These are phyloP conservation scores for Ophiostoma ips DNA, from an alignment of 2,329 filamentous ascomycete genomes.

Conservation along the genomic window DNA sequence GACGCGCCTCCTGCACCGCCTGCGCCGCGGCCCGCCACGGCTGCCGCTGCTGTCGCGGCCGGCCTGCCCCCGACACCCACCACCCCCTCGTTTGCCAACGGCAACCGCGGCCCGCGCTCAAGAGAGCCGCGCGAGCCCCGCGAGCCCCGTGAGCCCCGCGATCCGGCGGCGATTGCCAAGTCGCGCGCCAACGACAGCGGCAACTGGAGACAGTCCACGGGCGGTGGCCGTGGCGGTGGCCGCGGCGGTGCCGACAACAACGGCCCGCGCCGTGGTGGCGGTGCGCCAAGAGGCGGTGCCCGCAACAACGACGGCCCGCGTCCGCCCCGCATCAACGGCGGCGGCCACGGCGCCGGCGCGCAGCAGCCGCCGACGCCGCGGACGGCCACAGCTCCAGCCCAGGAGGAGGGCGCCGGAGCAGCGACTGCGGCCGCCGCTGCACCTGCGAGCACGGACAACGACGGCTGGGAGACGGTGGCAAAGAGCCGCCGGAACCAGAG, in stretches of 20 bases:
- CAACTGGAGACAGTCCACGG: conserved; percentile 44
- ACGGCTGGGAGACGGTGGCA: conserved; percentile 50
- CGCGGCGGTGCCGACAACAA: conserved; percentile 18
- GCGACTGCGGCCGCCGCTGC: background rate
- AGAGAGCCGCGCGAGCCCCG: conserved; percentile 21
- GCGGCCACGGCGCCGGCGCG: conserved; percentile 16
- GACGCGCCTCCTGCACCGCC: no score
- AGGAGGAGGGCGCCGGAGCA: conserved; percentile 19
- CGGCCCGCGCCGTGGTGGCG: conserved; percentile 15
- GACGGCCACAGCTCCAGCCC: conserved; percentile 16
- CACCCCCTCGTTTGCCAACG: conserved; percentile 14
- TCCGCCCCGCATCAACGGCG: conserved; percentile 35
- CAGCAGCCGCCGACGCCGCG: conserved; percentile 19
- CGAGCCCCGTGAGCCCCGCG: conserved; percentile 22
- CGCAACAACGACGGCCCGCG: conserved; percentile 33
- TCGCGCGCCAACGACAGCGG: conserved; percentile 43
- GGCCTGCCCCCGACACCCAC: conserved; percentile 4
- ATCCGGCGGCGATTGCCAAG: conserved; percentile 32
- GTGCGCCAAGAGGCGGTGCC: conserved; percentile 29
- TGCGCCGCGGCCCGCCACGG: conserved; percentile 3
- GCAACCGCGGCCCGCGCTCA: conserved; percentile 16
- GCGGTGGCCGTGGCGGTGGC: conserved; percentile 28
- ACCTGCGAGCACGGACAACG: conserved; percentile 29
- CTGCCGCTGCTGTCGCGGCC: conserved; percentile 5
- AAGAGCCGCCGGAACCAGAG: conserved; percentile 26